Percentiles rank a stretch among this genome's conserved stretches.
phyloP scores from a whole-genome alignment of 768 basidiomycete species.

The Tubosaeta sp. region DNA sequence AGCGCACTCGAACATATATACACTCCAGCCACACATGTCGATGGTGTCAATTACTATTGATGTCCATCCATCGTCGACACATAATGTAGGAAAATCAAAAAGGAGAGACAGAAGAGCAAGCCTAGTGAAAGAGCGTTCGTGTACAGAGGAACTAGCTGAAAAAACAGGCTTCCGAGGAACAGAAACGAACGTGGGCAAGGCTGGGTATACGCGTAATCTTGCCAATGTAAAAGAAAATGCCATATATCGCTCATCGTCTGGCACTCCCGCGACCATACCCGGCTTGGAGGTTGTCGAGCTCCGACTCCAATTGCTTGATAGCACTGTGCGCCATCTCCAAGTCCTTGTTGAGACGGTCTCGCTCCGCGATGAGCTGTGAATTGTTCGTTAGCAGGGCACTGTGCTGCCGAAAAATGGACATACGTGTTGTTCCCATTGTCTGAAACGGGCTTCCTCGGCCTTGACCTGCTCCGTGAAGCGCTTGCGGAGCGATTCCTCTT shows the following conservation, averaged over 20 bases:
- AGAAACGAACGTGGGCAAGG: slow-evolving; percentile 18
- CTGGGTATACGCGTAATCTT: slow-evolving; percentile 26
- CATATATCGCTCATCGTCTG: slow-evolving; percentile 21
- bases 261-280: slow-evolving; percentile 70
- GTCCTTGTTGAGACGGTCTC: slow-evolving; percentile 98
- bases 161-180: slow-evolving; percentile 9
- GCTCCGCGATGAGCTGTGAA: slow-evolving; percentile 88
- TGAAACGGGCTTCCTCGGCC: slow-evolving; percentile 93
- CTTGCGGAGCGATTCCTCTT: slow-evolving; percentile 94
- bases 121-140: slow-evolving; percentile 24
- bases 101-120: slow-evolving; percentile 2
- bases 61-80: slow-evolving; percentile 10
- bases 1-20: too few relatives aligned
- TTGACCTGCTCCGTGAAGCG: slow-evolving; percentile 99
- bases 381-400: slow-evolving; percentile 12
- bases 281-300: slow-evolving; percentile 85
- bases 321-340: slow-evolving; percentile 88
- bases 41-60: neutral
- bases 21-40: too few relatives aligned
- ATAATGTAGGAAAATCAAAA: slow-evolving; percentile 14
- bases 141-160: neutral
- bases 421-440: slow-evolving; percentile 99
- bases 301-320: slow-evolving; percentile 87
- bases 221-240: slow-evolving; percentile 4
- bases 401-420: slow-evolving; percentile 29